Percentiles rank a stretch among this genome's conserved stretches.
These are phyloP conservation scores for Cytospora leucostoma DNA, from an alignment of 2,329 filamentous ascomycete genomes.

Conservation along the genomic window DNA sequence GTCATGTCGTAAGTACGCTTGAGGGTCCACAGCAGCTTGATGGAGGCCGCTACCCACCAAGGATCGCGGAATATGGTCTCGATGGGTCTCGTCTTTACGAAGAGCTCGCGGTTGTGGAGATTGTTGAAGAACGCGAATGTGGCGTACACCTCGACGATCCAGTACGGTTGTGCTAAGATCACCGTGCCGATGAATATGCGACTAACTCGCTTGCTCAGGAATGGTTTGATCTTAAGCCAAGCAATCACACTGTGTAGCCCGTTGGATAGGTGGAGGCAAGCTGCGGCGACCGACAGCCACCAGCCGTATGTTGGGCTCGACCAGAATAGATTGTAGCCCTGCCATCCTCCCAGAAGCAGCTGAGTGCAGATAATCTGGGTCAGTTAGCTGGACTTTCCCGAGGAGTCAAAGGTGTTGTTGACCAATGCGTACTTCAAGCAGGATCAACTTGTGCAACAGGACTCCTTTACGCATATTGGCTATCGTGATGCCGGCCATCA, in stretches of 20 bases:
- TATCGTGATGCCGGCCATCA: conserved; percentile 50
- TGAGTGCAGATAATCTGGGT: conserved; percentile 23
- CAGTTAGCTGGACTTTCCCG: conserved; percentile 40
- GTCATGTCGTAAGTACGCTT: conserved; percentile 62
- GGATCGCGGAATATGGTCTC: conserved; percentile 48
- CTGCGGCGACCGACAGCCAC: conserved; percentile 63
- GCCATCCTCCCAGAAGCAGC: conserved; percentile 25
- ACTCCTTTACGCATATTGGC: conserved; percentile 51
- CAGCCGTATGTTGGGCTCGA: conserved; percentile 55
- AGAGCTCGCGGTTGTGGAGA: conserved; percentile 14
- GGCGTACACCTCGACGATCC: conserved; percentile 65
- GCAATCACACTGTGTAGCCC: conserved; percentile 66
- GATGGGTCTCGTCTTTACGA: conserved; percentile 19
- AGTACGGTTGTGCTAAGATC: conserved; percentile 61
- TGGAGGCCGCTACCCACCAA: conserved; percentile 67
- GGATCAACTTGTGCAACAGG: conserved; percentile 52
- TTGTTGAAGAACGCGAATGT: conserved; percentile 62
- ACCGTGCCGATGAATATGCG: conserved; percentile 60
- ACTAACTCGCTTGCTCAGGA: conserved; percentile 52
- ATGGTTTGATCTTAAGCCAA: conserved; percentile 67
- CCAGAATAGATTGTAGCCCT: conserved; percentile 36
- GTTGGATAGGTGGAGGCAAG: conserved; percentile 65
- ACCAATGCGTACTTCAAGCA: conserved; percentile 51
- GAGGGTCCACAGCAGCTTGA: conserved; percentile 63
- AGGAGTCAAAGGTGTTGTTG: conserved; percentile 60